Evolutionary conservation across 2,329 filamentous ascomycete genomes (phyloP).

Genomic region (Fusarium buharicum): DNA sequence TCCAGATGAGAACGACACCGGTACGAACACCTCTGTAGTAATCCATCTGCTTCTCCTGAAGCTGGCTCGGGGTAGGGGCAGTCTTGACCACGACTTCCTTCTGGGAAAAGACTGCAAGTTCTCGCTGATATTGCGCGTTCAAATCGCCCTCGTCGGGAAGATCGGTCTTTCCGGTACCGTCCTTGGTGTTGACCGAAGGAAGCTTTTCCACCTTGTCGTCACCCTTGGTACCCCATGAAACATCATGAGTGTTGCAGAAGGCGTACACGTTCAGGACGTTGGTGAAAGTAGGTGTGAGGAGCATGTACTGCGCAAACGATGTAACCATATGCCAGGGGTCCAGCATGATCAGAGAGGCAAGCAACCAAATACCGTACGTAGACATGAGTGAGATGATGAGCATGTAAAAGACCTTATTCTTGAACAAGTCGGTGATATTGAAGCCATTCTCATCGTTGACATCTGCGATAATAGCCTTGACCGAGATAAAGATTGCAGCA

Average conservation of each 20-base stretch:
- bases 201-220: constrained; percentile 95
- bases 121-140: constrained; percentile 92
- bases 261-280: constrained; percentile 99
- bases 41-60: constrained; percentile 89
- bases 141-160: constrained; percentile 94
- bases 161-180: constrained; percentile 90
- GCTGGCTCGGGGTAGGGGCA: constrained; percentile 62
- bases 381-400: constrained; percentile 92
- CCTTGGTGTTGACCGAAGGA: constrained; percentile 87
- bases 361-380: constrained; percentile 92
- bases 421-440: constrained; percentile 77
- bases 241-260: constrained; percentile 99
- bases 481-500: constrained; percentile 92
- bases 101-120: constrained; percentile 76
- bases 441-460: constrained; percentile 71
- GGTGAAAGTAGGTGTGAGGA: constrained; percentile 95
- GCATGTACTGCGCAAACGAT: constrained; percentile 92
- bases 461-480: constrained; percentile 82
- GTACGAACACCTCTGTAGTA: constrained; percentile 98
- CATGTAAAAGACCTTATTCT: constrained; percentile 89
- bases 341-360: constrained; percentile 92
- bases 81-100: constrained; percentile 81
- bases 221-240: constrained; percentile 98
- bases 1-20: constrained; percentile 92
- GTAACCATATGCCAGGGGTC: constrained; percentile 99